Evolutionary conservation across 2,329 filamentous ascomycete species (phyloP).

Genomic region (Hortaea werneckii): DNA sequence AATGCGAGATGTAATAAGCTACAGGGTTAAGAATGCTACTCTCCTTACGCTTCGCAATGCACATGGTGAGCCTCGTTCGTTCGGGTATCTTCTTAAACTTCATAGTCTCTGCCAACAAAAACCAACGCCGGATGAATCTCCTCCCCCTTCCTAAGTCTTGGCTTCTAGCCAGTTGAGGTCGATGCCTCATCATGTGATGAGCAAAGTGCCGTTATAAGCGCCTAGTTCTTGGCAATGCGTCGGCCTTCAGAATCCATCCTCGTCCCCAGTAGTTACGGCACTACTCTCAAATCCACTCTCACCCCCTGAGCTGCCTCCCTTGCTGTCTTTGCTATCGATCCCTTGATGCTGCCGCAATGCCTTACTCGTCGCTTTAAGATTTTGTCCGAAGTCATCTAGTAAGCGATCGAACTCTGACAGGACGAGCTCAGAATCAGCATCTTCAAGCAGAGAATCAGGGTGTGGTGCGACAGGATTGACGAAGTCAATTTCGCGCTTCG

Average conservation of each 20-base stretch:
- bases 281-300: conserved; percentile 10
- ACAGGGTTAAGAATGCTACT: no score
- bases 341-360: conserved; percentile 7
- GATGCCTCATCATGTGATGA: no score
- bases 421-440: conserved; percentile 19
- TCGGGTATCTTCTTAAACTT: no score
- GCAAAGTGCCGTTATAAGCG: no score
- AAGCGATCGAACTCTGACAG: conserved; percentile 21
- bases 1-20: no score
- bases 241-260: conserved; percentile 5
- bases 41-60: no score
- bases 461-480: conserved; percentile 20
- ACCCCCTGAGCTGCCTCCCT: conserved; percentile 3
- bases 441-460: conserved; percentile 20
- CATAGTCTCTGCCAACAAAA: no score
- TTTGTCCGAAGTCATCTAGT: conserved; percentile 15
- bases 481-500: conserved; percentile 18
- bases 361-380: conserved; percentile 7
- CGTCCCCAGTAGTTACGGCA: conserved; percentile 7
- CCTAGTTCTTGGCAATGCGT: no score
- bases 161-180: no score
- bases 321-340: not conserved
- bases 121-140: no score
- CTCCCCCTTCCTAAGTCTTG: no score
- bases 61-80: no score